These are phyloP conservation scores for Fusarium chaquense DNA, from an alignment of 2,329 filamentous ascomycete species.

Conservation along the genomic window DNA sequence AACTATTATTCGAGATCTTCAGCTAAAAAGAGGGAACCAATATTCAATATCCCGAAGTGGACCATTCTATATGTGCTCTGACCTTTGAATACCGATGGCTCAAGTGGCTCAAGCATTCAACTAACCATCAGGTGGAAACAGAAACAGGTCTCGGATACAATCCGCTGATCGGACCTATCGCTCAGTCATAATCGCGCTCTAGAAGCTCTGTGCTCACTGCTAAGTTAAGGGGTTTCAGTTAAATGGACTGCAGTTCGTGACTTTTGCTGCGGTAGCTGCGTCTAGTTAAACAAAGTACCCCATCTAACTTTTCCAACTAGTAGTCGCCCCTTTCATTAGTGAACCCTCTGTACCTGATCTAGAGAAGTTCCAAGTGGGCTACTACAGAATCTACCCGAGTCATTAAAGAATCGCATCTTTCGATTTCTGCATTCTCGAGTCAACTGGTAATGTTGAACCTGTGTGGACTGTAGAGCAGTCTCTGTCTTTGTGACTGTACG, in stretches of 20 bases:
- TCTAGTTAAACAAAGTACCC: background rate
- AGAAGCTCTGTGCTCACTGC: background rate
- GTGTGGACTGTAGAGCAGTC: background rate
- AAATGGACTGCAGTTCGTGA: background rate
- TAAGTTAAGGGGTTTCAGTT: background rate
- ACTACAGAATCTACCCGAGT: background rate
- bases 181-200: background rate
- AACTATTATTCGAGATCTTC: background rate
- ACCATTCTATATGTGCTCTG: constrained; percentile 9
- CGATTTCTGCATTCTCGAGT: background rate
- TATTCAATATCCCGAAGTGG: constrained; percentile 27
- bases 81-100: background rate
- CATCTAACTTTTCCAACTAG: background rate
- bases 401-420: background rate
- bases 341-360: background rate
- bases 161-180: background rate
- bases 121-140: background rate
- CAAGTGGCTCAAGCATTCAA: background rate
- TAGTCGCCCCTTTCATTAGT: background rate
- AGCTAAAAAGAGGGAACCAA: background rate
- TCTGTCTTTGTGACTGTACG: background rate
- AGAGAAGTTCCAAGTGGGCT: background rate
- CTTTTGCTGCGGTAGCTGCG: background rate
- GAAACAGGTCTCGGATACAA: background rate
- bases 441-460: background rate